A percentile compares a stretch with the other conserved stretches of the same genome.
Evolutionary conservation across 352 stramenopile species (phyloP).

Genomic region (Phytopythium mirpurense): DNA sequence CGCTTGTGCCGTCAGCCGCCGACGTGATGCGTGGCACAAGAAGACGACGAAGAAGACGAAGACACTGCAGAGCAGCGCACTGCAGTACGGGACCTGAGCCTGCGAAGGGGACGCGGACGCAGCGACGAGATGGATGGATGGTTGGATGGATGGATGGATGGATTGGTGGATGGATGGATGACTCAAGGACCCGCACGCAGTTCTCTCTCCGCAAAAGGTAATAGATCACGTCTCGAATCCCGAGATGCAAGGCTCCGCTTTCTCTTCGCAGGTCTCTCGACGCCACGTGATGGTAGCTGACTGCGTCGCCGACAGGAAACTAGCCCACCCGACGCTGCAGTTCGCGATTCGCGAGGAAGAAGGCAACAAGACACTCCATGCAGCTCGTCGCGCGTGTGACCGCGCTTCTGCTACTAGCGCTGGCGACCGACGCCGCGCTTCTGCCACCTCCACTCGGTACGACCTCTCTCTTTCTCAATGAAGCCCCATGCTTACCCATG

Average conservation of each 20-base stretch:
- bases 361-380: neutral
- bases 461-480: neutral
- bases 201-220: neutral
- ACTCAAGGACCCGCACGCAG: no score
- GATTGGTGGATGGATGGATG: neutral
- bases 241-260: neutral
- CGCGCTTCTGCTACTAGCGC: neutral
- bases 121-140: neutral
- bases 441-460: neutral
- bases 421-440: neutral
- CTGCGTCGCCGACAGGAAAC: neutral
- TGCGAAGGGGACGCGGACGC: neutral
- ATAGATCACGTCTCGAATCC: neutral
- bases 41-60: no score
- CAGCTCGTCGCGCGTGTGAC: neutral
- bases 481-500: neutral
- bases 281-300: neutral
- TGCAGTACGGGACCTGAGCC: constrained; percentile 1
- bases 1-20: neutral
- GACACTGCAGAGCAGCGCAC: neutral
- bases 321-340: neutral
- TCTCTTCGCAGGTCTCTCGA: neutral
- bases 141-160: neutral
- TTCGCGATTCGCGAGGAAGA: neutral
- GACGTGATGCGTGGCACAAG: neutral